A percentile compares a stretch with the other conserved stretches of the same genome.
These are phyloP conservation scores for Ballota nigra DNA, from an alignment of 257 asterid genomes.

Conservation along the genomic window DNA sequence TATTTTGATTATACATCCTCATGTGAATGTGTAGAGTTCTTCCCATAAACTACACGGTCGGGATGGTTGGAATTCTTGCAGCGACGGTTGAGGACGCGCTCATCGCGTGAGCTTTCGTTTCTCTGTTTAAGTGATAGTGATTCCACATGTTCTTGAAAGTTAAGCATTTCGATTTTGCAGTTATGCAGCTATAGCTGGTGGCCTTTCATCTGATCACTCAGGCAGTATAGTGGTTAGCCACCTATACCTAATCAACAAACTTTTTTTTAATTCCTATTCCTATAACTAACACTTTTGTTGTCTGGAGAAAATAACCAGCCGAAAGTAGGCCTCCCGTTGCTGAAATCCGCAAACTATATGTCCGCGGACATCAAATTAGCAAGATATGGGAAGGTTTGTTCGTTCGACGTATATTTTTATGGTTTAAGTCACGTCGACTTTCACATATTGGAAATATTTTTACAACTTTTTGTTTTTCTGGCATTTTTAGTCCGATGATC, in stretches of 20 bases:
- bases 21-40: conserved; percentile 51
- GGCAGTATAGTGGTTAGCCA: conserved; percentile 32
- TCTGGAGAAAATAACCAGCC: conserved; percentile 42
- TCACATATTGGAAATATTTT: not conserved
- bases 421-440: not conserved
- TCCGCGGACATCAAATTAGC: conserved; percentile 60
- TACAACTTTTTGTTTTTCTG: not conserved
- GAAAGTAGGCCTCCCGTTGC: conserved; percentile 50
- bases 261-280: not conserved
- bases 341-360: conserved; percentile 44
- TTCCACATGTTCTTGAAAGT: not conserved
- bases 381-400: conserved; percentile 63
- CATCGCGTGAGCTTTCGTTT: conserved; percentile 47
- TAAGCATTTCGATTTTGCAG: conserved; percentile 34
- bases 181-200: conserved; percentile 83
- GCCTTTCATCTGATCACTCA: conserved; percentile 32
- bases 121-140: not conserved
- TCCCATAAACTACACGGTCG: conserved; percentile 85
- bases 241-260: not conserved
- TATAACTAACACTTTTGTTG: not conserved
- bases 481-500: too few relatives aligned
- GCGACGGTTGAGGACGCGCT: conserved; percentile 87
- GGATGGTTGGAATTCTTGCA: conserved; percentile 90
- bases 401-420: not conserved
- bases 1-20: not conserved